phyloP scores from a whole-genome alignment of 257 asterid species.

The Gentiana dahurica region DNA sequence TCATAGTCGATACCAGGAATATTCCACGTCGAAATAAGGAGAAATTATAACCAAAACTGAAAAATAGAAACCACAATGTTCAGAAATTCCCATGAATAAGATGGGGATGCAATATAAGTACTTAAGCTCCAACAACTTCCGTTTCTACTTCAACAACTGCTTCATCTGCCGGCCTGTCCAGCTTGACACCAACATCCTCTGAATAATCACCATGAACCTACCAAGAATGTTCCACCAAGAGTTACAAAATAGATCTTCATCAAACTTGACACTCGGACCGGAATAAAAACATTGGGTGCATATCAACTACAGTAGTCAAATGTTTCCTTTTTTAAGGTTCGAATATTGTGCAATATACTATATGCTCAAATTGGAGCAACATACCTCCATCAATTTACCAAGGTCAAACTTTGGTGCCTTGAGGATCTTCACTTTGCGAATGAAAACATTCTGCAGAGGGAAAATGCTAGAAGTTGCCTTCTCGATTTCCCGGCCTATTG shows the following conservation, averaged over 20 bases:
- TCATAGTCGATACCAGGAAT: too few species aligned
- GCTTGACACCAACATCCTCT: slow-evolving; percentile 29
- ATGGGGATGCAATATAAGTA: too few species aligned
- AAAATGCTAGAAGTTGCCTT: slow-evolving; percentile 31
- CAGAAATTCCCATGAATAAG: too few species aligned
- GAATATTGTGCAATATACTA: neutral
- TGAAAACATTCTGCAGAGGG: slow-evolving; percentile 29
- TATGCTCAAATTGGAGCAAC: neutral
- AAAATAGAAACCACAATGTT: too few species aligned
- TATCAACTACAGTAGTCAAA: neutral
- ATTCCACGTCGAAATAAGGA: too few species aligned
- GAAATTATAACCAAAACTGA: too few species aligned
- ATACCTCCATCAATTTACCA: slow-evolving; percentile 33
- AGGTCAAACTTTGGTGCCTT: slow-evolving; percentile 31
- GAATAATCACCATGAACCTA: slow-evolving; percentile 32
- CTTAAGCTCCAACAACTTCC: slow-evolving; percentile 35
- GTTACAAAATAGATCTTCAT: neutral
- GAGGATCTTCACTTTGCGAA: slow-evolving; percentile 29
- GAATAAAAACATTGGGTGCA: too few species aligned
- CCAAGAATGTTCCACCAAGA: too few species aligned
- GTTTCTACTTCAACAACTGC: slow-evolving; percentile 22
- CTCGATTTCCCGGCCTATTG: slow-evolving; percentile 33
- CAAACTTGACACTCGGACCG: too few species aligned
- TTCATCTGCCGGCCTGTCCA: slow-evolving; percentile 39
- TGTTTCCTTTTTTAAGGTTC: neutral